A percentile compares a stretch with the other conserved stretches of the same genome.
These are phyloP conservation scores for Collybiopsis confluens DNA, from an alignment of 768 basidiomycete species.

Conservation along the genomic window DNA sequence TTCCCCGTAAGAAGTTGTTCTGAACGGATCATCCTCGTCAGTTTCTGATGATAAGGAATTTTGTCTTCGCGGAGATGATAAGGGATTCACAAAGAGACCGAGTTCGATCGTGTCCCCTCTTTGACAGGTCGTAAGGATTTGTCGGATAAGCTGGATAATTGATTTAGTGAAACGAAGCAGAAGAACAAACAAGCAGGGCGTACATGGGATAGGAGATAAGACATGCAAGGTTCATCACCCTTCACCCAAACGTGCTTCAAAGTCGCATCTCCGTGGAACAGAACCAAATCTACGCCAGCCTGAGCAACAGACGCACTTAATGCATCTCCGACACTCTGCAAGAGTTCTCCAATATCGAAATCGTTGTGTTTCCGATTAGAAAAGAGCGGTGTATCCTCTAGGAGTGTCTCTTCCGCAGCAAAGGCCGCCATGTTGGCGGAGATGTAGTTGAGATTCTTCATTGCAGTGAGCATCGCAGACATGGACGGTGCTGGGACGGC, in stretches of 20 bases:
- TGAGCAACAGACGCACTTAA: slow-evolving; percentile 81
- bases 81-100: slow-evolving; percentile 58
- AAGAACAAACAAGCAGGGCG: slow-evolving; percentile 28
- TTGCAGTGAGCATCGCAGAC: slow-evolving; percentile 82
- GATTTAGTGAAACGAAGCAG: slow-evolving; percentile 13
- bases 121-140: slow-evolving; percentile 66
- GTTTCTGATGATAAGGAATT: slow-evolving; percentile 27
- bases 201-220: slow-evolving; percentile 81
- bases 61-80: slow-evolving; percentile 19
- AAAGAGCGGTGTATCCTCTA: slow-evolving; percentile 15
- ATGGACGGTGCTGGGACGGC: slow-evolving; percentile 85
- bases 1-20: slow-evolving; percentile 24
- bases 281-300: slow-evolving; percentile 82
- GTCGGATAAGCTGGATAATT: slow-evolving; percentile 71
- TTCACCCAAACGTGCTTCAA: slow-evolving; percentile 83
- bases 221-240: slow-evolving; percentile 81
- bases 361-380: slow-evolving; percentile 38
- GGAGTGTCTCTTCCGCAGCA: slow-evolving; percentile 16
- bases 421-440: slow-evolving; percentile 76
- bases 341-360: slow-evolving; percentile 88
- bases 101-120: slow-evolving; percentile 82
- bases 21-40: slow-evolving; percentile 17
- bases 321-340: slow-evolving; percentile 87
- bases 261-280: slow-evolving; percentile 86
- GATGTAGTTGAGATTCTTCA: slow-evolving; percentile 93